Percentiles rank a stretch among this genome's conserved stretches.
phyloP scores from a whole-genome alignment of 2,329 filamentous ascomycete genomes.

The Pestalotiopsis sp. region DNA sequence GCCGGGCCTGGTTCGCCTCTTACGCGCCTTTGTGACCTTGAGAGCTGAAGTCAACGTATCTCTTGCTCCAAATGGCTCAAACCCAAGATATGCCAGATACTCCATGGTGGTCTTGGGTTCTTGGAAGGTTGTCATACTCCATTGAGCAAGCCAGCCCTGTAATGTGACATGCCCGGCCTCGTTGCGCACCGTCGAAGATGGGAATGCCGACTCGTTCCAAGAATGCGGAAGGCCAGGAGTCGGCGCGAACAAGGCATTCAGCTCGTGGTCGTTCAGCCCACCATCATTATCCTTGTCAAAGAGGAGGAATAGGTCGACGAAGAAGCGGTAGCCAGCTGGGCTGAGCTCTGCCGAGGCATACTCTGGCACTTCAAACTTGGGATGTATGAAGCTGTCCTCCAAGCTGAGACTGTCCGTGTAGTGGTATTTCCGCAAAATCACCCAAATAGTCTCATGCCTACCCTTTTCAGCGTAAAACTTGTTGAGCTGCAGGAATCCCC shows the following conservation, averaged over 20 bases:
- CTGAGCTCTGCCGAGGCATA: slow-evolving; percentile 92
- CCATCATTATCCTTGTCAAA: slow-evolving; percentile 99
- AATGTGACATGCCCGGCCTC: slow-evolving; percentile 94
- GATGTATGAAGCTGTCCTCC: slow-evolving; percentile 87
- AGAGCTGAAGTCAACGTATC: slow-evolving; percentile 80
- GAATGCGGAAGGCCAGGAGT: slow-evolving; percentile 86
- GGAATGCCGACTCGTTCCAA: slow-evolving; percentile 89
- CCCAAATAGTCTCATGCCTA: slow-evolving; percentile 97
- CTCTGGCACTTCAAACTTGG: slow-evolving; percentile 91
- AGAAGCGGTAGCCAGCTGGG: slow-evolving; percentile 93
- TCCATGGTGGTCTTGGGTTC: slow-evolving; percentile 94
- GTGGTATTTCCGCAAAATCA: slow-evolving; percentile 90
- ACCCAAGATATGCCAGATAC: slow-evolving; percentile 94
- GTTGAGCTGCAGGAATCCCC: slow-evolving; percentile 87
- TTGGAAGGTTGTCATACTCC: slow-evolving; percentile 99
- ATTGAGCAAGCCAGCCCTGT: slow-evolving; percentile 97
- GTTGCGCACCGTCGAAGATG: slow-evolving; percentile 90
- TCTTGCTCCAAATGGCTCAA: slow-evolving; percentile 78
- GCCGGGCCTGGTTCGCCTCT: slow-evolving; percentile 78
- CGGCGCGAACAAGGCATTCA: slow-evolving; percentile 86
- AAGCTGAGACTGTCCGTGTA: slow-evolving; percentile 95
- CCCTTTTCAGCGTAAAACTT: slow-evolving; percentile 97
- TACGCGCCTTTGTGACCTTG: slow-evolving; percentile 90
- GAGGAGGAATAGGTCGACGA: slow-evolving; percentile 91
- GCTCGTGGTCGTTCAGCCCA: slow-evolving; percentile 82